Percentiles rank a stretch among this genome's conserved stretches.
Conservation (phyloP, 1,139 yeast species). For the Yamadazyma triangularis region DNA sequence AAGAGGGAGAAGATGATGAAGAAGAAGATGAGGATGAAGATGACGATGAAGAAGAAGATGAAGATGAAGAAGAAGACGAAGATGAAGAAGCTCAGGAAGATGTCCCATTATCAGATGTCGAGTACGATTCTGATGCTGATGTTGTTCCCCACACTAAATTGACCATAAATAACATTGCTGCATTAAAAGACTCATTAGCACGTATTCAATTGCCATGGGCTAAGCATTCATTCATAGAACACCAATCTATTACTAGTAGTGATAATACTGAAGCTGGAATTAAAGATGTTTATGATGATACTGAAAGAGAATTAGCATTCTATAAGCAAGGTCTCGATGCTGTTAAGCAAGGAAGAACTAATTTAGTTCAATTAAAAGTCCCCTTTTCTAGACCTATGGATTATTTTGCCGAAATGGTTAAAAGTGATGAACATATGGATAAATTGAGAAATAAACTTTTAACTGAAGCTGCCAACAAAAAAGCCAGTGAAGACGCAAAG, state of each 20-base stretch:
- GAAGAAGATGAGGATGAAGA: constrained; percentile 39
- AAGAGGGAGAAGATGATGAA: constrained; percentile 38
- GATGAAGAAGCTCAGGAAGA: constrained; percentile 53
- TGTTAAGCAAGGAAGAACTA: constrained; percentile 65
- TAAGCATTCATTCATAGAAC: constrained; percentile 73
- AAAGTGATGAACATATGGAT: constrained; percentile 98
- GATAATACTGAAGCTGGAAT: constrained; percentile 59
- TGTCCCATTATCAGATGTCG: constrained; percentile 73
- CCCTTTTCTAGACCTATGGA: constrained; percentile 93
- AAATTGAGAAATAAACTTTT: constrained; percentile 77
- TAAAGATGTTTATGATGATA: constrained; percentile 91
- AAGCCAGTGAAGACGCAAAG: constrained; percentile 90
- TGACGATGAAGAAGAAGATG: constrained; percentile 42
- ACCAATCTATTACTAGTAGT: constrained; percentile 65
- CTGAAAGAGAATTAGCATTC: constrained; percentile 66
- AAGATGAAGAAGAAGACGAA: constrained; percentile 41
- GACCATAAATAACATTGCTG: constrained; percentile 70
- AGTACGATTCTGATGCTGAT: constrained; percentile 81
- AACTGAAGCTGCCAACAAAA: constrained; percentile 83
- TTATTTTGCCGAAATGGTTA: constrained; percentile 98
- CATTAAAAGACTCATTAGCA: constrained; percentile 62
- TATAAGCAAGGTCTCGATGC: constrained; percentile 93
- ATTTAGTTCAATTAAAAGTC: constrained; percentile 61
- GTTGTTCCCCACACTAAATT: constrained; percentile 85
- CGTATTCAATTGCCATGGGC: constrained; percentile 71